A percentile compares a stretch with the other conserved stretches of the same genome.
Conservation (phyloP, 1,284 basidiomycete genomes). For the Puccinia hordei region DNA sequence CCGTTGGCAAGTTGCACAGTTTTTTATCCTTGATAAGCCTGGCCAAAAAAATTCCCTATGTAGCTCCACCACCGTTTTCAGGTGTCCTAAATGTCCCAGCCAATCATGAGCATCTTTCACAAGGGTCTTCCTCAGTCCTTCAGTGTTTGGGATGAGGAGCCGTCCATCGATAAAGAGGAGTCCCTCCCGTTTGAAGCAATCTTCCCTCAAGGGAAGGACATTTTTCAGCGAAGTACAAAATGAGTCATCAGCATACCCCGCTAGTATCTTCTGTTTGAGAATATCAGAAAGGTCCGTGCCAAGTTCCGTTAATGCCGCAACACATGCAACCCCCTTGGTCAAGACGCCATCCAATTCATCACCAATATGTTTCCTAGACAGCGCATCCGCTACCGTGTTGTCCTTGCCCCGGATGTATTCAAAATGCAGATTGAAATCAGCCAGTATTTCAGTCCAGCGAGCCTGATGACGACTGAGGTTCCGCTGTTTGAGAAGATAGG, state of each 20-base stretch:
- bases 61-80: too few species aligned
- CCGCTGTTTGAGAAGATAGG: slow-evolving; percentile 58
- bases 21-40: too few species aligned
- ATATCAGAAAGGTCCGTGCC: not conserved
- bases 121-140: too few species aligned
- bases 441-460: slow-evolving; percentile 61
- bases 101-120: too few species aligned
- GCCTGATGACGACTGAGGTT: slow-evolving; percentile 60
- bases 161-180: slow-evolving; percentile 4
- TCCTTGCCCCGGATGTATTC: slow-evolving; percentile 60
- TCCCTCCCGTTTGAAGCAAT: not conserved
- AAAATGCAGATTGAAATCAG: slow-evolving; percentile 58
- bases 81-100: too few species aligned
- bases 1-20: too few species aligned
- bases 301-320: not conserved
- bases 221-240: not conserved
- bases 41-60: too few species aligned
- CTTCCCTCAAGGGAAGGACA: not conserved
- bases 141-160: too few species aligned
- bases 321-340: not conserved
- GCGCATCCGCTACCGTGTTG: slow-evolving; percentile 60
- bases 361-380: slow-evolving; percentile 56
- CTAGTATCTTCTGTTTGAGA: not conserved
- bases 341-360: not conserved
- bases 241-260: not conserved